Evolutionary conservation across 352 stramenopile genomes (phyloP).

Genomic region (Paralagenidium karlingii): DNA sequence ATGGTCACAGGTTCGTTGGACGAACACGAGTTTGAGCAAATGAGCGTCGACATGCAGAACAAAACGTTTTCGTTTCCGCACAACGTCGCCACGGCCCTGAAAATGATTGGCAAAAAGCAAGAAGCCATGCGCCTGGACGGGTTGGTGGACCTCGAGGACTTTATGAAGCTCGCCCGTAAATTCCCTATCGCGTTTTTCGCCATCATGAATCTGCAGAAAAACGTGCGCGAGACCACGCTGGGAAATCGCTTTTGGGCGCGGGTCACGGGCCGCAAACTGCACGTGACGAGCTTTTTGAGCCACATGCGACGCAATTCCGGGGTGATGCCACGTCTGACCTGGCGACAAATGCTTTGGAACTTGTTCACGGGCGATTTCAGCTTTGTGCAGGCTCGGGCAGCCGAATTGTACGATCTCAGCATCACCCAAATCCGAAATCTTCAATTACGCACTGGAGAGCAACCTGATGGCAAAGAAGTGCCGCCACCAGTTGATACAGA

Average conservation of each 20-base stretch:
- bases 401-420: too few relatives aligned
- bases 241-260: constrained; percentile 25
- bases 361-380: too few relatives aligned
- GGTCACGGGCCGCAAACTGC: constrained; percentile 23
- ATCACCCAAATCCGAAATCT: too few relatives aligned
- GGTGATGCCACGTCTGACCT: constrained; percentile 21
- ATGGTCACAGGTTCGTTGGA: constrained; percentile 42
- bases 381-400: too few relatives aligned
- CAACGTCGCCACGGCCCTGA: constrained; percentile 43
- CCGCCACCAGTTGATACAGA: too few relatives aligned
- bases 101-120: constrained; percentile 20
- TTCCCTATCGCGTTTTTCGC: constrained; percentile 39
- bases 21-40: constrained; percentile 39
- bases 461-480: too few relatives aligned
- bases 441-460: too few relatives aligned
- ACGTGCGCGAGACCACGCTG: constrained; percentile 22
- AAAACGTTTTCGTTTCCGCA: constrained; percentile 51
- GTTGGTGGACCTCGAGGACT: constrained; percentile 26
- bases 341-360: too few relatives aligned
- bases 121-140: constrained; percentile 15
- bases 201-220: constrained; percentile 47
- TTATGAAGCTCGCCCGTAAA: constrained; percentile 34
- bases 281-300: constrained; percentile 32
- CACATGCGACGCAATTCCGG: constrained; percentile 47
- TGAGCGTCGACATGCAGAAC: constrained; percentile 54